Base-by-base conservation (phyloP, 257 asterid species). In the Solanum neorickii region DNA sequence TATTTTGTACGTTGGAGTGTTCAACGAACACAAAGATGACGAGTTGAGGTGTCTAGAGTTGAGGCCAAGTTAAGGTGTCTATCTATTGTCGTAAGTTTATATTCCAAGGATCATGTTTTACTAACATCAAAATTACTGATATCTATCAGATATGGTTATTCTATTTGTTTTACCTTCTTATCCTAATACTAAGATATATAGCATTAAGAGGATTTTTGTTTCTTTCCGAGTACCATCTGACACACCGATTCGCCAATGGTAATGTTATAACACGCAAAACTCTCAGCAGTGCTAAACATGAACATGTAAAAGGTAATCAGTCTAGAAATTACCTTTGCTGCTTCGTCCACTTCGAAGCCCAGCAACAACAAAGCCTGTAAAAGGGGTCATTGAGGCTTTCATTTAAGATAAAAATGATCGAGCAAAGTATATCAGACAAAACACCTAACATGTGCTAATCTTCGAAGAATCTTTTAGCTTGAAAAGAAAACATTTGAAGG, bases 351-450 rank as follows among this genome's bases (percentile, higher is more conserved):
- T 89, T 89, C 90, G 83, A 95, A 96, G 14, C 99, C 98, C 87
- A 95, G 89, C 90, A 96, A 91, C 90, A 96, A 89, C 75, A 96
- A 87, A 86, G 98, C 98, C 99, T 96, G 95, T 87, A 87, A 92
- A 47, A 80, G 18, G 25, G 44, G 44, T 80, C 44, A 49, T 80
- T 49, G 29, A 80, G 29, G 12, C 14, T 0, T 47, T 18, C 27
- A 29, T 80, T 47, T 16, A 29, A 9, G 12, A 80, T 15, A 5
- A 3, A 15, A 3, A 15, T 12, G 4, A 29, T 16, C 2, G 8
- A 49, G 85, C 44, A 3, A 47, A 80, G 29, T 74, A 80, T 4
- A 80, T 2, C 18, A 80, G n/a, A 18, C 39, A 12, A 12, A 87
- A 82, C 83, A 59, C 18, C 20, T 1, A 80, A 80, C 10, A 15